Evolutionary conservation across 1,284 basidiomycete genomes (phyloP), one percentile per base, ranked within the genome.

Genomic region (Cystobasidium sp.): DNA sequence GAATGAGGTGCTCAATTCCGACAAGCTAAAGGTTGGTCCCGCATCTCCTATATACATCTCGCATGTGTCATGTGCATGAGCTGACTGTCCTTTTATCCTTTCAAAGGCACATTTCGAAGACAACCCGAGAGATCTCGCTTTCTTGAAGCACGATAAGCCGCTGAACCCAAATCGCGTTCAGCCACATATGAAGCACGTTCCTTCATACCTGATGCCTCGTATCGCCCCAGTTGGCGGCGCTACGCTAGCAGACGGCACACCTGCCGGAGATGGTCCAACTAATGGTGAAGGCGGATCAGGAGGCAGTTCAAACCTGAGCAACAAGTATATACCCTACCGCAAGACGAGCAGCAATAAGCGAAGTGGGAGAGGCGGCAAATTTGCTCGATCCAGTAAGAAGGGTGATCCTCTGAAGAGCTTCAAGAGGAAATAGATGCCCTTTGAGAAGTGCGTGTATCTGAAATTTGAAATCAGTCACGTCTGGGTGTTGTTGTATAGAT

Each of bases 31-130:
- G 88, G 93, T 93, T 75, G 46, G 86, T 80, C n/a, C 2, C 14
- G 44, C 7, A 20, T 43, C 37, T 12, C 6, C 47, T 63, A 55
- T 41, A 37, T 9, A 44, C 24, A 10, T 6, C 59, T 44, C 16
- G 52, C 41, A 24, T 51, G 59, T 61, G 24, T 63, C 20, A 18
- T 10, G n/a, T 65, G 44, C 18, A 43, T 37, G 24, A 63, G 41
- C 56, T 74, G 31, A 69, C n/a, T 14, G 12, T 37, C 59, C 0
- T 7, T 37, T 39, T 72, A 24, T 49, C 56, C 52, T 31, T 39
- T 59, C 74, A 4, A 79, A 97, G 92, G 92, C 94, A 1, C 96
- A 99, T 83, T 99, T 99, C 76, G 95, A 98, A 80, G 95, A 98
- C 80, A 96, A 99, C 81, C 97, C 97, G 0, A 86, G 93, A 8